Percentiles rank a stretch among this genome's conserved stretches.
Conservation (phyloP, 192 early-diverging fungal species). For the Lobosporangium transversale region DNA sequence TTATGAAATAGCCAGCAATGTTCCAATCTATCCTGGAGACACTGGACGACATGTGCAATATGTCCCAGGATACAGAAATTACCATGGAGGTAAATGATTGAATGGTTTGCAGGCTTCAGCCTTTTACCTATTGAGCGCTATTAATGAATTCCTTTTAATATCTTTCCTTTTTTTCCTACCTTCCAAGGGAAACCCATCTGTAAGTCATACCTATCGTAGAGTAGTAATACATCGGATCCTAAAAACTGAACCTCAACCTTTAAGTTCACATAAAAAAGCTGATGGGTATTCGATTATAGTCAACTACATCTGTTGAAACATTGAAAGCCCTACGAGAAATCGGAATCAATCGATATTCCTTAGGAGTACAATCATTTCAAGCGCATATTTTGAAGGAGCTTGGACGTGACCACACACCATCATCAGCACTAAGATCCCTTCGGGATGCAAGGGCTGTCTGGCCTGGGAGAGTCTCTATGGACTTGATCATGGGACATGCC, state of each 20-base stretch:
- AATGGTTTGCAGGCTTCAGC: too few relatives aligned
- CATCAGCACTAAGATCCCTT: conserved; percentile 54
- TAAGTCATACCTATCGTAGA: conserved; percentile 15
- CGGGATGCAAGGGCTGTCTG: conserved; percentile 55
- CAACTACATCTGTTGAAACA: conserved; percentile 33
- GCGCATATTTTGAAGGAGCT: conserved; percentile 44
- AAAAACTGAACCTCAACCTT: background rate
- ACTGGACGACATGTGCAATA: conserved; percentile 30
- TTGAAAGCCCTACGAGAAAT: conserved; percentile 47
- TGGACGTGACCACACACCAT: conserved; percentile 59
- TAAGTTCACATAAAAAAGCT: background rate
- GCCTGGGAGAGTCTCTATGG: conserved; percentile 57
- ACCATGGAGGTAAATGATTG: conserved; percentile 65
- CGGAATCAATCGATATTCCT: conserved; percentile 62
- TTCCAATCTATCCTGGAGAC: conserved; percentile 49
- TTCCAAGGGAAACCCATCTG: conserved; percentile 64
- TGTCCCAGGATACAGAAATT: conserved; percentile 55
- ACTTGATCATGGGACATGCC: conserved; percentile 63
- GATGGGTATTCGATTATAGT: conserved; percentile 17
- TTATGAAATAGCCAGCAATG: conserved; percentile 48
- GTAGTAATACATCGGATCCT: too few relatives aligned
- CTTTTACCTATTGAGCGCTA: too few relatives aligned
- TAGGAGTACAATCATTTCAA: conserved; percentile 66
- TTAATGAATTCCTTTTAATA: too few relatives aligned
- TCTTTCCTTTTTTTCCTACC: too few relatives aligned